phyloP scores from a whole-genome alignment of 768 basidiomycete species.

The Suillus decipiens region DNA sequence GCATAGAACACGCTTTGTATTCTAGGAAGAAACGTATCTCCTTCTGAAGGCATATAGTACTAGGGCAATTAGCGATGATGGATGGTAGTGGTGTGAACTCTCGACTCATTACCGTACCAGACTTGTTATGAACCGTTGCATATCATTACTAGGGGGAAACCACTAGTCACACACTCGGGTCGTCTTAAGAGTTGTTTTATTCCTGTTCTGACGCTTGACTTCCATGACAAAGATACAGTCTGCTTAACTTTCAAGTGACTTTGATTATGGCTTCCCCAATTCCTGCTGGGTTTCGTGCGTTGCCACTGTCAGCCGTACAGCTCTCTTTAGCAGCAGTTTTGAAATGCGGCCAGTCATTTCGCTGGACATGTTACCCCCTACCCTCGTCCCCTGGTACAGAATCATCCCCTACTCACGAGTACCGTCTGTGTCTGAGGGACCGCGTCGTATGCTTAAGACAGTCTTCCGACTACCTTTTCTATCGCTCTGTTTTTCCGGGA shows the following conservation, averaged over 20 bases:
- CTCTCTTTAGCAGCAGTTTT: conserved; percentile 78
- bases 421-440: conserved; percentile 77
- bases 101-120: not conserved
- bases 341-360: conserved; percentile 84
- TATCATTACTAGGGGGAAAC: not conserved
- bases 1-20: conserved; percentile 94
- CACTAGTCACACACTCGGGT: not conserved
- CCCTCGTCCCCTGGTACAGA: conserved; percentile 19
- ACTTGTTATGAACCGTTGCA: not conserved
- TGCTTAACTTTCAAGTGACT: not conserved
- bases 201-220: not conserved
- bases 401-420: conserved; percentile 53
- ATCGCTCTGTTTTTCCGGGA: conserved; percentile 66
- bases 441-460: conserved; percentile 85
- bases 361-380: conserved; percentile 66
- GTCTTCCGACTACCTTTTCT: conserved; percentile 61
- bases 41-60: conserved; percentile 41
- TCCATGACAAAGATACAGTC: not conserved
- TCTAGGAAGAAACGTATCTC: conserved; percentile 73
- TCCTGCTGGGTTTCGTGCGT: conserved; percentile 51
- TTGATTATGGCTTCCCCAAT: conserved; percentile 10
- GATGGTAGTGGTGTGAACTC: conserved; percentile 6
- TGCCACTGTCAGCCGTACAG: conserved; percentile 66
- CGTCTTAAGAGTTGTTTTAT: not conserved
- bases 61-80: not conserved